Conservation (phyloP, 129 eudicot species). For the Daucus carota region DNA sequence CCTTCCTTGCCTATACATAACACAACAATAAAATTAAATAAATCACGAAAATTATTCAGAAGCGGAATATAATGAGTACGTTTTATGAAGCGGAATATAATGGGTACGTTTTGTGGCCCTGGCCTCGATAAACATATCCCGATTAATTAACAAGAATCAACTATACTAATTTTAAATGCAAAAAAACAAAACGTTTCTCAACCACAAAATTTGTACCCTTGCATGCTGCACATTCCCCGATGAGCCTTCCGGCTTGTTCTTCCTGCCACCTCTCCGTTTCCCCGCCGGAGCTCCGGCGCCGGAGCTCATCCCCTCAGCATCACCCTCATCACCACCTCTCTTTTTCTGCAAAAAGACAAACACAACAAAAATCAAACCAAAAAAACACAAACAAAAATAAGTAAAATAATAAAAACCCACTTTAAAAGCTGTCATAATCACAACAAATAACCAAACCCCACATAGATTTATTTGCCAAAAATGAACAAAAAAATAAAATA, state of each 20-base stretch:
- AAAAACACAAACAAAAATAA: conserved; percentile 4
- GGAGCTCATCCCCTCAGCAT: conserved; percentile 18
- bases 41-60: background rate
- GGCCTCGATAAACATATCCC: background rate
- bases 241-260: conserved; percentile 26
- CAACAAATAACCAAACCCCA: background rate
- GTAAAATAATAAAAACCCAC: background rate
- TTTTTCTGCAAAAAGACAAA: conserved; percentile 34
- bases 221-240: conserved; percentile 66
- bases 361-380: conserved; percentile 8
- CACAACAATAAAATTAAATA: background rate
- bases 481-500: background rate
- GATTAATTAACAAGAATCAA: background rate
- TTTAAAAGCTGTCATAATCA: conserved; percentile 13
- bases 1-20: conserved; percentile 27
- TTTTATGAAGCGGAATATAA: background rate
- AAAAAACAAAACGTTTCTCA: background rate
- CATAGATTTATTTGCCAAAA: conserved; percentile 2
- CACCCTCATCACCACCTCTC: conserved; percentile 35
- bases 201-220: conserved; percentile 38
- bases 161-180: background rate
- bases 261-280: conserved; percentile 29
- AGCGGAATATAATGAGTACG: background rate
- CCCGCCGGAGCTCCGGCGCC: conserved; percentile 29
- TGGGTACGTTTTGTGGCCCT: background rate